Evolutionary conservation across 805 yeast genomes (phyloP), one percentile per base, ranked within the genome.

Genomic region (Wickerhamomyces xylosicus): DNA sequence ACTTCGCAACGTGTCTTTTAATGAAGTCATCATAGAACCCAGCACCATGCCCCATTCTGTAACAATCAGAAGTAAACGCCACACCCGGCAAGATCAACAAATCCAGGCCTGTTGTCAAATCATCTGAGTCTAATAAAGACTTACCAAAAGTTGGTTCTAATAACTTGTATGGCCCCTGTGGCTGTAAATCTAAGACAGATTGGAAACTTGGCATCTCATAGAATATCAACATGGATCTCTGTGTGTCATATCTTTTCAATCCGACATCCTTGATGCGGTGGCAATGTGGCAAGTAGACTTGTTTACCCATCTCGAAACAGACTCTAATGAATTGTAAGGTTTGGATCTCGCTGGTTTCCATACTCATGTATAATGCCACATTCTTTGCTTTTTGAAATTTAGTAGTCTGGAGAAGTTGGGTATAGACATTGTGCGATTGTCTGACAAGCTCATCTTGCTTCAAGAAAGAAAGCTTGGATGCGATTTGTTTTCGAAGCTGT

Each of bases 21-120:
- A 83, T 68, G 49, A 67, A 83, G 49, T 80, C 85, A 56, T 90
- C 98, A 56, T 92, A 90, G 57, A 74, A 87, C 0, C 97, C 98
- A 5, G 79, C 90, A 1, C 98, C 98, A 55, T 86, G 95, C 1
- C 98, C 98, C 38, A 90, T 55, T 39, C 98, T 57, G 19, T 47
- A 37, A 5, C 54, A 49, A 11, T 53, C 46, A 11, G 29, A 46
- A 1, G 84, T 71, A 57, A 85, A 89, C 1, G 85, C 95, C 2
- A 90, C 79, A 0, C 95, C 97, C 0, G 97, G 97, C 0, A 90
- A 66, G 6, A 90, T 59, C 6, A 90, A 62, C 9, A 90, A 49
- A 48, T 90, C 97, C 18, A 90, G 59, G 0, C 74, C 77, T 13
- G 13, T 25, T 11, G 9, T 13, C 29, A 25, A 5, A 9, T 46